A percentile compares a stretch with the other conserved stretches of the same genome.
These are phyloP conservation scores for Schoenoplectus triqueter DNA, from an alignment of 202 grass and related monocot genomes.

Conservation along the genomic window DNA sequence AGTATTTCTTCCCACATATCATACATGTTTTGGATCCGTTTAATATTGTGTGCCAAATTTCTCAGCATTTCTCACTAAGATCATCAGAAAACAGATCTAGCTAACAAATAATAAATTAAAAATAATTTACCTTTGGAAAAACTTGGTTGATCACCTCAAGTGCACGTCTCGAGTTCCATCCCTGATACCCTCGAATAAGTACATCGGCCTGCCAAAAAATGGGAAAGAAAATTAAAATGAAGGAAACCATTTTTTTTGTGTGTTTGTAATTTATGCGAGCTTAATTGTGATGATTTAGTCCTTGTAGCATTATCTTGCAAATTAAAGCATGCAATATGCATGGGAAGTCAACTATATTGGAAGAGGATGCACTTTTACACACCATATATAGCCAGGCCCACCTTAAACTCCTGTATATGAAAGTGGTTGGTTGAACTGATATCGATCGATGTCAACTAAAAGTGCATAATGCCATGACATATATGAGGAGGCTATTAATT, in stretches of 20 bases:
- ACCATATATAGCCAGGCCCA: background rate
- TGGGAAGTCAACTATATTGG: background rate
- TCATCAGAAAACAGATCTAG: background rate
- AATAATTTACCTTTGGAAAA: background rate
- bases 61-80: background rate
- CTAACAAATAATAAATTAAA: background rate
- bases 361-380: background rate
- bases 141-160: slow-evolving; percentile 61
- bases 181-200: slow-evolving; percentile 70
- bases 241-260: background rate
- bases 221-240: background rate
- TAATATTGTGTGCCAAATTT: background rate
- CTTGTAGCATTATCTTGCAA: background rate
- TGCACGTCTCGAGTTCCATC: slow-evolving; percentile 85
- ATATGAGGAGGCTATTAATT: background rate
- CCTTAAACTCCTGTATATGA: background rate
- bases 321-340: background rate
- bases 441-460: background rate
- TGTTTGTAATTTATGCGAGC: background rate
- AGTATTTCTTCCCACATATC: too few relatives aligned
- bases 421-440: background rate
- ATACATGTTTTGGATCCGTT: background rate
- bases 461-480: background rate
- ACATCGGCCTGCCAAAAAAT: slow-evolving; percentile 64
- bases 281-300: background rate